Conservation (phyloP, 2,329 filamentous ascomycete genomes). For the Plectosphaerella plurivora region DNA sequence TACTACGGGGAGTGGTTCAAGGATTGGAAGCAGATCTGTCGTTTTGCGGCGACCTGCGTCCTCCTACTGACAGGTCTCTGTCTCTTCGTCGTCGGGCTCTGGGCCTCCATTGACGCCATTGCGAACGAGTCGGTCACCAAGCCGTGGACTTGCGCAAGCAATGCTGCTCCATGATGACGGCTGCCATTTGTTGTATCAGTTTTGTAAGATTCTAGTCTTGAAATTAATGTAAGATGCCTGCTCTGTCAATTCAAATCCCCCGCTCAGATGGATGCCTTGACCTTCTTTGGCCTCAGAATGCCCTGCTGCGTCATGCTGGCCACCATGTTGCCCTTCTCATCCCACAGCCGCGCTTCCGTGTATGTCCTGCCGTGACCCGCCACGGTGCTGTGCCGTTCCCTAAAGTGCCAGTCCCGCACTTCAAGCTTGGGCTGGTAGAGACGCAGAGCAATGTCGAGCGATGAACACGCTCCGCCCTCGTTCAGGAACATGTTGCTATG, state of each 20-base stretch:
- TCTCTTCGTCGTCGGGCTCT: constrained; percentile 32
- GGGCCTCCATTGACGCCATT: constrained; percentile 32
- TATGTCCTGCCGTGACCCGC: constrained; percentile 38
- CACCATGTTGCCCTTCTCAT: constrained; percentile 36
- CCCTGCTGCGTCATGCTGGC: constrained; percentile 45
- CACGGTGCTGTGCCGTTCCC: constrained; percentile 31
- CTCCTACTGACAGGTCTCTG: constrained; percentile 27
- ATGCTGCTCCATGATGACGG: constrained; percentile 9
- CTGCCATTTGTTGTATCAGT: too few species aligned
- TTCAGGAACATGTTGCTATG: constrained; percentile 37
- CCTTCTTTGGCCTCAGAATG: constrained; percentile 22
- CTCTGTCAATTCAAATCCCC: background rate
- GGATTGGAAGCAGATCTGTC: constrained; percentile 20
- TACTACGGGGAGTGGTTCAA: constrained; percentile 35
- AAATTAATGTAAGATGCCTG: too few species aligned
- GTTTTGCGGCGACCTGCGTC: constrained; percentile 24
- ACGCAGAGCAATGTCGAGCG: constrained; percentile 45
- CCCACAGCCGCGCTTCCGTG: constrained; percentile 38
- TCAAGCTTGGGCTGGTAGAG: constrained; percentile 33
- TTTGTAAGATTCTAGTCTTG: too few species aligned
- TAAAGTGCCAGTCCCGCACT: constrained; percentile 35
- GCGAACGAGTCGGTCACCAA: constrained; percentile 18
- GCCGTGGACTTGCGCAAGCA: constrained; percentile 31
- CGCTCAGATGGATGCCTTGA: background rate
- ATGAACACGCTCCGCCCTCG: constrained; percentile 37